Percentiles rank a stretch among this genome's conserved stretches.
Evolutionary conservation across 768 basidiomycete species (phyloP).

Genomic region (Crassisporium funariophilum): DNA sequence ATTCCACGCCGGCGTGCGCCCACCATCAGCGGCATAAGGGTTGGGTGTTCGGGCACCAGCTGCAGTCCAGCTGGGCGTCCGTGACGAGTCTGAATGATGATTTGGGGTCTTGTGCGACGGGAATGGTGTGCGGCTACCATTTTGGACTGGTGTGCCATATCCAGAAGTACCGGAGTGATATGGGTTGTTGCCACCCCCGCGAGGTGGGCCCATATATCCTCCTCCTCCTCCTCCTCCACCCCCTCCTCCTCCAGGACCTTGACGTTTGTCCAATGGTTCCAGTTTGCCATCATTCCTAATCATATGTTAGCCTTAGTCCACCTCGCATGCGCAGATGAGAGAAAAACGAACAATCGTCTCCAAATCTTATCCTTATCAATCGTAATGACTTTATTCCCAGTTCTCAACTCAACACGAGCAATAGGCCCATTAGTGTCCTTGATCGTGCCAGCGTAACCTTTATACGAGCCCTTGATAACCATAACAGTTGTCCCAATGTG

Average conservation of each 20-base stretch:
- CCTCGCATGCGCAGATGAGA: neutral
- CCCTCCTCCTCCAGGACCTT: conserved; percentile 21
- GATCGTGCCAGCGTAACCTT: conserved; percentile 89
- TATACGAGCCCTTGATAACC: conserved; percentile 85
- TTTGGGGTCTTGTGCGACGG: conserved; percentile 62
- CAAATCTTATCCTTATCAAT: conserved; percentile 81
- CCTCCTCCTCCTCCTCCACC: conserved; percentile 16
- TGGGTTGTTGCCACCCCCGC: conserved; percentile 33
- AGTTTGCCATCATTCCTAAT: conserved; percentile 60
- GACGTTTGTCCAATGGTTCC: conserved; percentile 44
- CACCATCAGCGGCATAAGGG: conserved; percentile 58
- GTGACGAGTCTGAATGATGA: conserved; percentile 60
- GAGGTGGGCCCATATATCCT: neutral
- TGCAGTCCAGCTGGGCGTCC: conserved; percentile 43
- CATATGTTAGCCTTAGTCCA: conserved; percentile 6
- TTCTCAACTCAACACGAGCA: conserved; percentile 91
- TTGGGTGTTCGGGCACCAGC: conserved; percentile 71
- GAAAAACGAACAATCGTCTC: conserved; percentile 64
- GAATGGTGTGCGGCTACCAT: conserved; percentile 36
- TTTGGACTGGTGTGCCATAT: conserved; percentile 23
- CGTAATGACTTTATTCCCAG: conserved; percentile 82
- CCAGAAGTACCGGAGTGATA: conserved; percentile 31
- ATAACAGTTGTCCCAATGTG: conserved; percentile 79
- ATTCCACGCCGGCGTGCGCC: conserved; percentile 69
- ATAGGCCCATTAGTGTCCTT: conserved; percentile 91